These are phyloP conservation scores for Hirsutella minnesotensis DNA, from an alignment of 2,329 filamentous ascomycete genomes.

Conservation along the genomic window DNA sequence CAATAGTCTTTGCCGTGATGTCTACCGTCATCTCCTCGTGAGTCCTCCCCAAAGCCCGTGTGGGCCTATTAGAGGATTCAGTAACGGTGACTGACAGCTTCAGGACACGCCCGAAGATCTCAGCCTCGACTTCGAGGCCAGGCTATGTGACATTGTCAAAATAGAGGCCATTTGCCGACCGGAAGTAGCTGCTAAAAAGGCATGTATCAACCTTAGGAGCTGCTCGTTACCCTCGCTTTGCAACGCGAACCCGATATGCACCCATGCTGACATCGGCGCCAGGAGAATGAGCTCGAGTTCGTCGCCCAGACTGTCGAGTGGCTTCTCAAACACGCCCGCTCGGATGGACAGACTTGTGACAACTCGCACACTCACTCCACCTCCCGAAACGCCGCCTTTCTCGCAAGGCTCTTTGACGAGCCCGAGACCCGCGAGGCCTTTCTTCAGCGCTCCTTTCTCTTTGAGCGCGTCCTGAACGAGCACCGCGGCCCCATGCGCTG, in stretches of 20 bases:
- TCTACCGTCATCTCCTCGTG: constrained; percentile 49
- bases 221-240: not conserved
- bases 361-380: constrained; percentile 22
- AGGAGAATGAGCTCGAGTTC: constrained; percentile 34
- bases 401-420: constrained; percentile 31
- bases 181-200: constrained; percentile 24
- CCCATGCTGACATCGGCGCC: not conserved
- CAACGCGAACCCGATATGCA: not conserved
- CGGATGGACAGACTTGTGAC: constrained; percentile 17
- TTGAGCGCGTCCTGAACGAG: constrained; percentile 38
- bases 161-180: constrained; percentile 30
- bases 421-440: constrained; percentile 45
- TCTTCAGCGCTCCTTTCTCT: constrained; percentile 53
- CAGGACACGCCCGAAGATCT: constrained; percentile 22
- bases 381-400: constrained; percentile 35
- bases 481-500: constrained; percentile 7
- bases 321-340: constrained; percentile 32
- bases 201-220: constrained; percentile 10
- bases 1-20: constrained; percentile 43
- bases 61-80: no score
- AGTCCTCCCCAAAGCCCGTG: no score
- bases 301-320: constrained; percentile 32
- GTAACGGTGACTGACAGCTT: not conserved
- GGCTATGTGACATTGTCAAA: constrained; percentile 30
- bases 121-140: constrained; percentile 28